Evolutionary conservation across 306 rosid genomes (phyloP).

Genomic region (Sphenostylis stenocarpa): DNA sequence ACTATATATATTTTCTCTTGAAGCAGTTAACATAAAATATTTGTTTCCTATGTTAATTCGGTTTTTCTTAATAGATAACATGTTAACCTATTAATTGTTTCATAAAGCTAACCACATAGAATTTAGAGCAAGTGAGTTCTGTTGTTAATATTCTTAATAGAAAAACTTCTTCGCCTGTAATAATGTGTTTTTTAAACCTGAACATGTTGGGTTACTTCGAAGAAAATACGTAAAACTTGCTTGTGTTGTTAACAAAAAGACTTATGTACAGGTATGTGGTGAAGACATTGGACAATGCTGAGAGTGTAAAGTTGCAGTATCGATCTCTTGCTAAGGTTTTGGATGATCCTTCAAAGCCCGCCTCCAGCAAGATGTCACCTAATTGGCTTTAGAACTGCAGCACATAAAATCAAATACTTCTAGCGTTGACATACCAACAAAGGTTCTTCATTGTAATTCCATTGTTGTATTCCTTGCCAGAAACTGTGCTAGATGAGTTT

Average conservation of each 20-base stretch:
- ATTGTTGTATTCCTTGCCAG: constrained; percentile 40
- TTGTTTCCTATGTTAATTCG: constrained; percentile 16
- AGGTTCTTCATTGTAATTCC: constrained; percentile 20
- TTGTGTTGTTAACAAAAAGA: constrained; percentile 22
- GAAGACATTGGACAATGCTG: constrained; percentile 98
- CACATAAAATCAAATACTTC: constrained; percentile 7
- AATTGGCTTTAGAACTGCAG: constrained; percentile 65
- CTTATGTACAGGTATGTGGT: constrained; percentile 79
- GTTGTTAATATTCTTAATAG: not conserved
- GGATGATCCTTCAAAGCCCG: constrained; percentile 61
- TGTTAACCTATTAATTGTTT: constrained; percentile 3
- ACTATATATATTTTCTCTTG: constrained; percentile 13
- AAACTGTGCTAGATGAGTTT: constrained; percentile 27
- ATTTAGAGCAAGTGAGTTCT: not conserved
- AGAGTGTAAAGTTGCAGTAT: constrained; percentile 97
- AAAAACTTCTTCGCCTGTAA: too few species aligned
- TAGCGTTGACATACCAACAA: constrained; percentile 10
- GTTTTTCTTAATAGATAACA: not conserved
- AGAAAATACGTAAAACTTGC: constrained; percentile 1
- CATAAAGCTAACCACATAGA: not conserved
- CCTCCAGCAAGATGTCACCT: constrained; percentile 68
- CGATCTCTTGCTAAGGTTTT: constrained; percentile 88
- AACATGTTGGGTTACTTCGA: not conserved
- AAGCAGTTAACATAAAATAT: constrained; percentile 15
- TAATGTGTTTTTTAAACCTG: not conserved